Conservation (phyloP, 2,329 filamentous ascomycete species). For the Colletotrichum agaves region DNA sequence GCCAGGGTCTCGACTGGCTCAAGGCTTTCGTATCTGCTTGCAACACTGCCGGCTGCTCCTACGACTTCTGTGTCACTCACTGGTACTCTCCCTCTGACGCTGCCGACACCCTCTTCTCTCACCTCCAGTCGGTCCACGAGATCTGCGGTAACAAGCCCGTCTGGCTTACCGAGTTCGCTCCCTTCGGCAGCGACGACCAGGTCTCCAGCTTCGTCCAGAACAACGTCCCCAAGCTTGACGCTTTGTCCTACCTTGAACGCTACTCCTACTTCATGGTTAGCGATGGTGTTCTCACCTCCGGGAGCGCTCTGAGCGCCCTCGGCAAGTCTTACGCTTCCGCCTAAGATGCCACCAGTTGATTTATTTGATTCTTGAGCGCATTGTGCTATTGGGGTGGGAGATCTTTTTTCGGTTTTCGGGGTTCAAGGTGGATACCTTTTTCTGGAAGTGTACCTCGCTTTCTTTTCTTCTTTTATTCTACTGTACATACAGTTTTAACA, state of each 20-base stretch:
- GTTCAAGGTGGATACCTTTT: constrained; percentile 7
- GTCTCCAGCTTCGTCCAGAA: constrained; percentile 60
- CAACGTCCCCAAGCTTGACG: constrained; percentile 61
- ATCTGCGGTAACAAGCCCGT: constrained; percentile 62
- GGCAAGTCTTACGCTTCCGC: constrained; percentile 62
- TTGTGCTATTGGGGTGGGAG: neutral
- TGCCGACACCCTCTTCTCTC: constrained; percentile 62
- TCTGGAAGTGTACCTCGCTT: constrained; percentile 1
- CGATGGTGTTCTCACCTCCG: constrained; percentile 54
- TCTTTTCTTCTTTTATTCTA: constrained; percentile 47
- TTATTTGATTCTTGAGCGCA: constrained; percentile 15
- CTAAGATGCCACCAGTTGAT: constrained; percentile 4
- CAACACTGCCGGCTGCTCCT: constrained; percentile 57
- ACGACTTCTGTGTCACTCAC: constrained; percentile 71
- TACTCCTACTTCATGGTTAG: constrained; percentile 69
- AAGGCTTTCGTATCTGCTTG: constrained; percentile 63
- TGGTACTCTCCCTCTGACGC: constrained; percentile 68
- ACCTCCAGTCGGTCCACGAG: constrained; percentile 59
- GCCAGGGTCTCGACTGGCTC: constrained; percentile 68
- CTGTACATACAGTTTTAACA: constrained; percentile 46
- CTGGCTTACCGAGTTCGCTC: constrained; percentile 74
- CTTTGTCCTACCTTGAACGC: constrained; percentile 60
- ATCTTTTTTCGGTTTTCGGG: neutral
- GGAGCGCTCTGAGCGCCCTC: constrained; percentile 54
- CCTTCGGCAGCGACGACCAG: constrained; percentile 56